Percentiles rank a stretch among this genome's conserved stretches.
phyloP scores from a whole-genome alignment of 148 eudicot genomes.

The Dysphania ambrosioides region DNA sequence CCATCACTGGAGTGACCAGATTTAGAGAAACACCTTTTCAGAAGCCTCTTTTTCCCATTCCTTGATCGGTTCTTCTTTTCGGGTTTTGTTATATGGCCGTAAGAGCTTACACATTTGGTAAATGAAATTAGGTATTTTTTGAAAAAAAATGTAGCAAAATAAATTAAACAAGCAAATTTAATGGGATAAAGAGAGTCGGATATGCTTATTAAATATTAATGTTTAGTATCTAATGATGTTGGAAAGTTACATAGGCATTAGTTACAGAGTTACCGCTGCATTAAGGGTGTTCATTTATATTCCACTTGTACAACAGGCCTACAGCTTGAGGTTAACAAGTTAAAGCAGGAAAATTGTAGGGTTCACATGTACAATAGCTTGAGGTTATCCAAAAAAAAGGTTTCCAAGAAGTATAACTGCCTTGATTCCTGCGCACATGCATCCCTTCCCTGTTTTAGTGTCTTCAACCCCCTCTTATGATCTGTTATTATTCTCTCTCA shows the following conservation, averaged over 20 bases:
- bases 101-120: too few relatives aligned
- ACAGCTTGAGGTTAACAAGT: neutral
- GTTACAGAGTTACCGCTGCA: too few relatives aligned
- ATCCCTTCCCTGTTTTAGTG: neutral
- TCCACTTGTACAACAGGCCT: neutral
- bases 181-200: too few relatives aligned
- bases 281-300: neutral
- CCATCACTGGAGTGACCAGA: conserved; percentile 20
- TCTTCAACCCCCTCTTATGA: neutral
- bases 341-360: conserved; percentile 17
- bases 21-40: conserved; percentile 14
- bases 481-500: conserved; percentile 10
- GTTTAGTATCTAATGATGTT: too few relatives aligned
- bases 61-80: neutral
- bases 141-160: too few relatives aligned
- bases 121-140: too few relatives aligned
- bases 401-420: conserved; percentile 15
- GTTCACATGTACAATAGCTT: too few relatives aligned
- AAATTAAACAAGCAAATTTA: too few relatives aligned
- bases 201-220: too few relatives aligned
- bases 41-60: neutral
- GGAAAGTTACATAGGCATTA: too few relatives aligned
- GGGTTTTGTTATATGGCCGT: too few relatives aligned
- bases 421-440: conserved; percentile 27
- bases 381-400: neutral